Evolutionary conservation across 164 flowering plant genomes (phyloP), one percentile per base, ranked within the genome.

Genomic region (Protea cynaroides): DNA sequence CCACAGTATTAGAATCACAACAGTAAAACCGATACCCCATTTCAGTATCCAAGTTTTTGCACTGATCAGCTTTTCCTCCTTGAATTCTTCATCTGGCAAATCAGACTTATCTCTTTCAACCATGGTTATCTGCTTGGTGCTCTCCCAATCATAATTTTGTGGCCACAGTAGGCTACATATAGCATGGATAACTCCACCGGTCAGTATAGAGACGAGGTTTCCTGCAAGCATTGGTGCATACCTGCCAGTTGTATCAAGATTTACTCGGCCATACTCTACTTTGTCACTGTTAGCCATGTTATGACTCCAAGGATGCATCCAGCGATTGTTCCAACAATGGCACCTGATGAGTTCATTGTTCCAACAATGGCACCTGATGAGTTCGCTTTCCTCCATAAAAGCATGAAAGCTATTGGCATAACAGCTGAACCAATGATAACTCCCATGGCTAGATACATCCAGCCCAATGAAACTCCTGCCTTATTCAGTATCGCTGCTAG

Each of bases 401-500:
- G 98, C 96, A 90, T 83, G 73, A 93, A 88, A 18, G 92, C 96
- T 50, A 93, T 90, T 23, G 97, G 98, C 29, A 88, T 34, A 57
- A 93, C 94, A 8, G 96, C 96, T 2, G 98, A 93, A 18, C 98
- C 96, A 49, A 93, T 75, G 25, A 90, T 58, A 13, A 93, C 94
- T 65, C 98, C 98, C 96, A 78, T 88, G 46, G 98, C 97, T 12
- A 90, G 84, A 64, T 93, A 93, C 98, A 90, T 93, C 98, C 98
- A 93, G 15, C 97, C 94, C 1, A 90, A 72, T 11, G 97, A 90
- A 59, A 93, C 96, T 65, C 94, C 96, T 1, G 88, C 98, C 67
- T 84, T 87, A 86, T 93, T 93, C 43, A 90, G 79, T 36, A 89
- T 77, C 7, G 88, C 94, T 19, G 98, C 97, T 46, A 93, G 70